Conservation (phyloP, 2,329 filamentous ascomycete species). For the Fusarium sp. region DNA sequence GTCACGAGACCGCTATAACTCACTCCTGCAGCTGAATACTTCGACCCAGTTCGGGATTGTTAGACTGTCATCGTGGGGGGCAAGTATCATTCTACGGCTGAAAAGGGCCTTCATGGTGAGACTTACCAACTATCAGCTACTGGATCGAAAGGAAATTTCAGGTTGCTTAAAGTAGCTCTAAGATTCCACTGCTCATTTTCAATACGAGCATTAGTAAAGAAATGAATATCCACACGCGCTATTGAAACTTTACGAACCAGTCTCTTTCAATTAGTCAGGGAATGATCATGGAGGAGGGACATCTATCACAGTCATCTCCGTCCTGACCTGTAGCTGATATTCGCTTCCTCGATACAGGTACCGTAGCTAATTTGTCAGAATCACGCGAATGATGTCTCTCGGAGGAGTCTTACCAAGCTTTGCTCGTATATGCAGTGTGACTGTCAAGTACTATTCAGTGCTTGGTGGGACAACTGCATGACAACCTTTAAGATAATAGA, state of each 20-base stretch:
- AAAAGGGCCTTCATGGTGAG: no score
- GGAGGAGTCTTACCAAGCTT: accelerated
- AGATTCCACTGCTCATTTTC: not conserved
- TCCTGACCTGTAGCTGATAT: not conserved
- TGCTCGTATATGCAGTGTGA: not conserved
- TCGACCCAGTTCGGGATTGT: not conserved
- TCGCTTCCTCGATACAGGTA: not conserved
- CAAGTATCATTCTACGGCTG: no score
- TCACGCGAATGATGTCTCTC: not conserved
- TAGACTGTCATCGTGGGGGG: no score
- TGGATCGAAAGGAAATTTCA: not conserved
- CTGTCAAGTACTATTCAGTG: not conserved
- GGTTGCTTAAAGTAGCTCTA: not conserved
- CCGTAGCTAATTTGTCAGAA: not conserved
- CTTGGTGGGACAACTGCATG: not conserved
- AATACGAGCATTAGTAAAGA: not conserved
- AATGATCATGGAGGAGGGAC: not conserved
- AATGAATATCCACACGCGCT: not conserved
- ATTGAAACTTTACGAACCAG: not conserved
- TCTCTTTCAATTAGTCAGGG: not conserved
- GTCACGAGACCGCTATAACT: not conserved
- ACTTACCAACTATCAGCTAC: not conserved
- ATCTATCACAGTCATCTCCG: not conserved
- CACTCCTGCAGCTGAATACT: not conserved
- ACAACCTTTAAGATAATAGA: not conserved